Conservation (phyloP, 1,139 yeast species). For the Magnusiomyces magnusii region DNA sequence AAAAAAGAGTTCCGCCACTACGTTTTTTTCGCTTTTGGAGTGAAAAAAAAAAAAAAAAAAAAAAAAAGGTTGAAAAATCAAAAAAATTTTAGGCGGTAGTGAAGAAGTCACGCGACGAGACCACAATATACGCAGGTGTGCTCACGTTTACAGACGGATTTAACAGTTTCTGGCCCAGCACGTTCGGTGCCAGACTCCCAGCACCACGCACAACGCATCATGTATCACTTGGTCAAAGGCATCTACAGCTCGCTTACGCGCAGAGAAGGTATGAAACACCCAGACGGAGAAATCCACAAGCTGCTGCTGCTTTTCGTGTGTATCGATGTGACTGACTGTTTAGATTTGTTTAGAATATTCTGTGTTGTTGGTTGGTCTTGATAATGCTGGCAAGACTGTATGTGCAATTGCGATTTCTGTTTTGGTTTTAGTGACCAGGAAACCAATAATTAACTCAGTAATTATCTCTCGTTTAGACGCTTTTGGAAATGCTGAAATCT, state of each 20-base stretch:
- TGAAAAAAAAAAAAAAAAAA: too few relatives aligned
- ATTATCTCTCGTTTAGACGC: constrained; percentile 36
- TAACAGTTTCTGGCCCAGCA: too few relatives aligned
- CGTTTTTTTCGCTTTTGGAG: too few relatives aligned
- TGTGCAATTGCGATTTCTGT: constrained; percentile 14
- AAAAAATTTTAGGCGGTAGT: background rate
- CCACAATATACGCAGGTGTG: constrained; percentile 3
- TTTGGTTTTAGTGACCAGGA: too few relatives aligned
- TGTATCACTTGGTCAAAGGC: constrained; percentile 63
- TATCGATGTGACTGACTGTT: background rate
- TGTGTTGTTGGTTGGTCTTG: constrained; percentile 78
- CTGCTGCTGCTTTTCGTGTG: too few relatives aligned
- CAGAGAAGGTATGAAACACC: constrained; percentile 45
- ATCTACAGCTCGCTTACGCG: constrained; percentile 49
- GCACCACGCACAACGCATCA: too few relatives aligned
- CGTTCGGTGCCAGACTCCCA: too few relatives aligned
- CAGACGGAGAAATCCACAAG: too few relatives aligned
- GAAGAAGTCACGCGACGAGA: background rate
- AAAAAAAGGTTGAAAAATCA: background rate
- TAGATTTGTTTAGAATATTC: constrained; percentile 45
- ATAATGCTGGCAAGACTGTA: constrained; percentile 88
- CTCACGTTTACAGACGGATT: too few relatives aligned
- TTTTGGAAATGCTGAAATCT: constrained; percentile 55
- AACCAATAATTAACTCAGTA: background rate
- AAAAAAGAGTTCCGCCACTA: background rate